phyloP scores from a whole-genome alignment of 164 flowering plant genomes.

The Vitis labrusca region DNA sequence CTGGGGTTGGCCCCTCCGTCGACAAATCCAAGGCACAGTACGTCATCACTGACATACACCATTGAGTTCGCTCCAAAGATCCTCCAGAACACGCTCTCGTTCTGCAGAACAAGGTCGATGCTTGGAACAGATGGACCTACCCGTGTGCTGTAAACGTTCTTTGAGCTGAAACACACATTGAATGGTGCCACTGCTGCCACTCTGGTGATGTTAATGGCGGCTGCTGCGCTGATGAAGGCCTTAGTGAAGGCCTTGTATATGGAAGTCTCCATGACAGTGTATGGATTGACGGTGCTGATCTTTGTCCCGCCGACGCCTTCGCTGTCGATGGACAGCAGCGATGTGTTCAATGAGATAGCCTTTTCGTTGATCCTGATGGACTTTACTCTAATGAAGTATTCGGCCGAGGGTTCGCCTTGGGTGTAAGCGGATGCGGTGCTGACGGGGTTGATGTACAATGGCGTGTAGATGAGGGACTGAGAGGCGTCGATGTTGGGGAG shows the following conservation, averaged over 20 bases:
- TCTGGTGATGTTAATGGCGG: slow-evolving; percentile 18
- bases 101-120: slow-evolving; percentile 24
- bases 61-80: slow-evolving; percentile 31
- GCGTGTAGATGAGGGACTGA: slow-evolving; percentile 27
- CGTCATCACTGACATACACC: slow-evolving; percentile 17
- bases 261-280: slow-evolving; percentile 35
- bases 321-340: slow-evolving; percentile 24
- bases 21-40: slow-evolving; percentile 27
- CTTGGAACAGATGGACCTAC: slow-evolving; percentile 34
- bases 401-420: slow-evolving; percentile 28
- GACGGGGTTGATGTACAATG: slow-evolving; percentile 32
- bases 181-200: slow-evolving; percentile 33
- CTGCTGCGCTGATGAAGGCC: slow-evolving; percentile 14
- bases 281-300: slow-evolving; percentile 43
- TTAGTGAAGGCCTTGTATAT: slow-evolving; percentile 28
- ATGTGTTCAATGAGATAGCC: slow-evolving; percentile 16
- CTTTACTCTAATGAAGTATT: slow-evolving; percentile 41
- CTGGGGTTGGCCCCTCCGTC: slow-evolving; percentile 21
- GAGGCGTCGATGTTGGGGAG: slow-evolving; percentile 30
- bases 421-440: slow-evolving; percentile 20
- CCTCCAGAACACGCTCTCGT: slow-evolving; percentile 26
- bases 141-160: slow-evolving; percentile 21
- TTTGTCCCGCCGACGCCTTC: slow-evolving; percentile 40
- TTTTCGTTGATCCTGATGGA: slow-evolving; percentile 31
- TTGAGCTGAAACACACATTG: slow-evolving; percentile 28